Evolutionary conservation across 352 stramenopile species (phyloP).

Genomic region (Pythium grandisporangium): DNA sequence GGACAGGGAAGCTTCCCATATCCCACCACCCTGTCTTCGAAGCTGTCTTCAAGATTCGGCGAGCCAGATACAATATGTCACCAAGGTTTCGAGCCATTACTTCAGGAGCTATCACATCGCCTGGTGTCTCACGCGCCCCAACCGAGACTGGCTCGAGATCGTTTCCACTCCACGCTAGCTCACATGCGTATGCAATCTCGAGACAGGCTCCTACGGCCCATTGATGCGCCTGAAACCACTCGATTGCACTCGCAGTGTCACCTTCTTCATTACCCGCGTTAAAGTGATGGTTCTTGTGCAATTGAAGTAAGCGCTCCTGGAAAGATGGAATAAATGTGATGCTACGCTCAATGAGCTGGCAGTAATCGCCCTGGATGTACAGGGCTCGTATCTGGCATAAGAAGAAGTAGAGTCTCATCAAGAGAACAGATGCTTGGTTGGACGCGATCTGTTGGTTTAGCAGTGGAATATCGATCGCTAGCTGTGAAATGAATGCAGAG

Average conservation of each 20-base stretch:
- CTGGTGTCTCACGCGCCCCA: slow-evolving; percentile 26
- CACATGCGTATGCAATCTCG: slow-evolving; percentile 67
- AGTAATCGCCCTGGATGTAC: slow-evolving; percentile 63
- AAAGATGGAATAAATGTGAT: slow-evolving; percentile 52
- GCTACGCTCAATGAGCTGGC: slow-evolving; percentile 43
- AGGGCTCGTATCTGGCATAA: slow-evolving; percentile 66
- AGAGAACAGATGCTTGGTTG: slow-evolving; percentile 33
- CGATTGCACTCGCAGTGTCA: slow-evolving; percentile 5
- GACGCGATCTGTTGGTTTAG: slow-evolving; percentile 42
- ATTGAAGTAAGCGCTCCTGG: slow-evolving; percentile 18
- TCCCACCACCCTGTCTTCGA: slow-evolving; percentile 14
- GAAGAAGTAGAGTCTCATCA: slow-evolving; percentile 72
- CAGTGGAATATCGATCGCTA: slow-evolving; percentile 40
- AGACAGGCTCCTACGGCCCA: slow-evolving; percentile 70
- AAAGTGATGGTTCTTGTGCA: slow-evolving; percentile 7
- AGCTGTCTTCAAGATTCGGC: slow-evolving; percentile 45
- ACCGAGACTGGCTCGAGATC: slow-evolving; percentile 46
- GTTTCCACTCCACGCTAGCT: slow-evolving; percentile 62
- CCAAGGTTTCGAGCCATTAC: slow-evolving; percentile 54
- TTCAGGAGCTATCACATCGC: slow-evolving; percentile 41
- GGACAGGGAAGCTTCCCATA: no score
- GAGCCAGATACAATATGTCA: slow-evolving; percentile 64
- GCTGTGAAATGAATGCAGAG: no score
- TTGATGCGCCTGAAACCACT: slow-evolving; percentile 42
- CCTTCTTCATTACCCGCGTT: background rate